A percentile compares a stretch with the other conserved stretches of the same genome.
phyloP scores from a whole-genome alignment of 495 filamentous ascomycete species.

The Sphaerosporella brunnea region DNA sequence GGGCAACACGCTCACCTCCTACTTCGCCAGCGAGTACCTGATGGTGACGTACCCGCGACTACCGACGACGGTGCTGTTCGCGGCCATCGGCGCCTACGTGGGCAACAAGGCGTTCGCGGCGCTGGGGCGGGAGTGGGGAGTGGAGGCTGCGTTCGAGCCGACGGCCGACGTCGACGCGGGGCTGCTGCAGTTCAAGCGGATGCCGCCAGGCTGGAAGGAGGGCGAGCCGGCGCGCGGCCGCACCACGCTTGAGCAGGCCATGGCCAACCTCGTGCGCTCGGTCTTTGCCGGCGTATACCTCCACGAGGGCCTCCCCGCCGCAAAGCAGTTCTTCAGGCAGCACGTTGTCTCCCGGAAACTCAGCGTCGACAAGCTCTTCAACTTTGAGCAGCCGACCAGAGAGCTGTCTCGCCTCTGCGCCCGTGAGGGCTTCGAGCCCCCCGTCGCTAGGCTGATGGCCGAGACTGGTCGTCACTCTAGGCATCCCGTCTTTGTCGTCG shows the following conservation, averaged over 20 bases:
- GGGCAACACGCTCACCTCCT: conserved; percentile 63
- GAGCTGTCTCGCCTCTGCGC: conserved; percentile 66
- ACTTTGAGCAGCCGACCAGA: conserved; percentile 61
- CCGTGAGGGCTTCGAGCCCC: conserved; percentile 72
- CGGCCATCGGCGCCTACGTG: conserved; percentile 65
- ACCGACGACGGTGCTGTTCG: conserved; percentile 61
- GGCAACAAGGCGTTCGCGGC: conserved; percentile 51
- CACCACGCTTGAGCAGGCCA: conserved; percentile 26
- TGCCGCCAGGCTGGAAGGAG: conserved; percentile 43
- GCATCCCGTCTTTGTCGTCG: conserved; percentile 84
- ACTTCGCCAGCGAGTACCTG: conserved; percentile 75
- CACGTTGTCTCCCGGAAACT: conserved; percentile 71
- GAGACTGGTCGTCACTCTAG: conserved; percentile 73
- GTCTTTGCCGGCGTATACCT: conserved; percentile 70
- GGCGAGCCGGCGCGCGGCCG: conserved; percentile 40
- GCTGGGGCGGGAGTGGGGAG: conserved; percentile 70
- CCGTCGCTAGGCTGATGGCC: conserved; percentile 66
- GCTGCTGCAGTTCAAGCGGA: conserved; percentile 58
- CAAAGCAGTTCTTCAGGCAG: conserved; percentile 60
- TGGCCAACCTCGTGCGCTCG: conserved; percentile 56
- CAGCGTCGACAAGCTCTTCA: conserved; percentile 56
- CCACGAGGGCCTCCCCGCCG: conserved; percentile 49
- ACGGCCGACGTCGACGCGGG: conserved; percentile 87
- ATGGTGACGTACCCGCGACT: conserved; percentile 76
- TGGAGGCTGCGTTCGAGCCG: conserved; percentile 64